Evolutionary conservation across 495 filamentous ascomycete species (phyloP), one percentile per base, ranked within the genome.

Genomic region (Penicillium manginii): DNA sequence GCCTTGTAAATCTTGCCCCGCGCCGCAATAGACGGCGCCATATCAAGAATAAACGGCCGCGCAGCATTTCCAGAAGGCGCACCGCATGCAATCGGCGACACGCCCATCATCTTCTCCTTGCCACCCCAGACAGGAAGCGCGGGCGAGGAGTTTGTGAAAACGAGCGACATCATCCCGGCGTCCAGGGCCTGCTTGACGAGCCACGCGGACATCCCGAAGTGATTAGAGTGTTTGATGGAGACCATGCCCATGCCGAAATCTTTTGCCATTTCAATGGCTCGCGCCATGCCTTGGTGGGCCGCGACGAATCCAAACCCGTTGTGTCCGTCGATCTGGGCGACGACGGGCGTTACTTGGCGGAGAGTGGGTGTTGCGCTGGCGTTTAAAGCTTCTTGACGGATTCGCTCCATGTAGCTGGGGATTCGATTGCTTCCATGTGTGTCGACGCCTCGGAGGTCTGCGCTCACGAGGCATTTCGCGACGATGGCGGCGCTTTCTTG

Each of bases 201-300:
- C 88, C 89, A 91, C 0, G 89, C 89, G 0, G 81, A 83, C 88
- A 91, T 92, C 54, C 90, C 90, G 62, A 90, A 91, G 70, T 93
- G 90, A 68, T 93, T 93, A 55, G 82, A 86, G 71, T 86, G 86
- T 69, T 86, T 88, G 63, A 91, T 79, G 47, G 79, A 81, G 6
- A 85, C 88, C 79, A 93, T 81, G 11, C 88, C 90, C 57, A 93
- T 86, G 18, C 90, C 90, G 59, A 81, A 86, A 15, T 75, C 78
- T 35, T 74, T 66, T 0, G 90, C 88, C 81, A 88, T 87, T 12
- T 76, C 70, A 60, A 89, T 84, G 12, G 88, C 89, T 1, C 73
- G 70, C 12, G 58, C 59, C 84, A 93, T 91, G 18, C 80, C 88
- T 31, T 73, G 61, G 58, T 84, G 78, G 10, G 87, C 88, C 2